Conservation (phyloP, 495 filamentous ascomycete genomes). For the Podospora comata region DNA sequence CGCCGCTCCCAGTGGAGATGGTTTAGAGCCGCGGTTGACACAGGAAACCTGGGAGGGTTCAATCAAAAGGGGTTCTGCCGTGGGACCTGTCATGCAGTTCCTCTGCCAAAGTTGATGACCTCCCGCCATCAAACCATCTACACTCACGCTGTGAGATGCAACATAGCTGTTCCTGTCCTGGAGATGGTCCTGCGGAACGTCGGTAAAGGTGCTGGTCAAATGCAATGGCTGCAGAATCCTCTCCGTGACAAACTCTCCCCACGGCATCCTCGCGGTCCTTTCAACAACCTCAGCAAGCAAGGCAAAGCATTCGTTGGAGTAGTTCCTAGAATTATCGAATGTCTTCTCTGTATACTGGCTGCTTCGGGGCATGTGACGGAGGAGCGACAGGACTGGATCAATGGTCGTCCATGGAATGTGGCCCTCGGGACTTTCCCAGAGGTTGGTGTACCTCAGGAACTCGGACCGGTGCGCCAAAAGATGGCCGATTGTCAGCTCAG, state of each 20-base stretch:
- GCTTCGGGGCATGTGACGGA: constrained; percentile 11
- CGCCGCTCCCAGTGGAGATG: constrained; percentile 12
- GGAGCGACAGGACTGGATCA: constrained; percentile 10
- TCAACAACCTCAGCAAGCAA: constrained; percentile 18
- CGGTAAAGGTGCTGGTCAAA: constrained; percentile 15
- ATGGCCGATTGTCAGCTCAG: constrained; percentile 19
- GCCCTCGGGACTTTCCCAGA: constrained; percentile 25
- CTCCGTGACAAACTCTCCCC: constrained; percentile 11
- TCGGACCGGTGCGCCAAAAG: constrained; percentile 23
- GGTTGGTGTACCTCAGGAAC: constrained; percentile 18
- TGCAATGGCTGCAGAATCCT: constrained; percentile 16
- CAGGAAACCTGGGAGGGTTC: constrained; percentile 11
- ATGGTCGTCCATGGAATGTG: constrained; percentile 14
- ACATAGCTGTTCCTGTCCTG: constrained; percentile 3
- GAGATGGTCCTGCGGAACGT: background rate
- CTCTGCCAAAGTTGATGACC: background rate
- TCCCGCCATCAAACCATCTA: background rate
- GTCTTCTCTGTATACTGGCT: background rate
- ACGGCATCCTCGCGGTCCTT: constrained; percentile 4
- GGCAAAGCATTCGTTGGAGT: constrained; percentile 24
- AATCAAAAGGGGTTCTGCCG: constrained; percentile 5
- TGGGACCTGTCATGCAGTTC: background rate
- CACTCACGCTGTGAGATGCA: constrained; percentile 7
- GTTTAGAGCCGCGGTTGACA: background rate
- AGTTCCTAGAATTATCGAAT: constrained; percentile 19